Percentiles rank a stretch among this genome's conserved stretches.
These are phyloP conservation scores for Saccharomyces paradoxus DNA, from an alignment of 805 yeast species.

Conservation along the genomic window DNA sequence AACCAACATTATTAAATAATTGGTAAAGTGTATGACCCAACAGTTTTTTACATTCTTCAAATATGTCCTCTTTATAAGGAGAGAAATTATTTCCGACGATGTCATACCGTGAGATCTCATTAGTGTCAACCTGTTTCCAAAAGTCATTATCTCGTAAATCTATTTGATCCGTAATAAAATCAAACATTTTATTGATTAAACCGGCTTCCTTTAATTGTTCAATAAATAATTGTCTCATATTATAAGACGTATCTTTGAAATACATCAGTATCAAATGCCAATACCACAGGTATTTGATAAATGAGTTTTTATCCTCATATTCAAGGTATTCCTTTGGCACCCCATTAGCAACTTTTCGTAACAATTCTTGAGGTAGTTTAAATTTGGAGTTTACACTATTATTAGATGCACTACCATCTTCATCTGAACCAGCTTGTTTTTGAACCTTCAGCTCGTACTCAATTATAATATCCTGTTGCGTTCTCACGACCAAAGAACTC, in stretches of 20 bases:
- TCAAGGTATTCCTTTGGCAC: conserved; percentile 34
- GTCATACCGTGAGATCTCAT: conserved; percentile 17
- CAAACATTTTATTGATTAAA: conserved; percentile 42
- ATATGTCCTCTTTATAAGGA: conserved; percentile 23
- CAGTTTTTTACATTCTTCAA: conserved; percentile 24
- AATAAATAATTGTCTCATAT: conserved; percentile 53
- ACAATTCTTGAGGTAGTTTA: conserved; percentile 30
- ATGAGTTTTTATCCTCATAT: conserved; percentile 30
- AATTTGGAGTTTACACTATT: conserved; percentile 7
- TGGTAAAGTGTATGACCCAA: conserved; percentile 21
- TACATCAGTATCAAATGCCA: conserved; percentile 60
- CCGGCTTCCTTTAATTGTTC: conserved; percentile 45
- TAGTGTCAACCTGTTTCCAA: conserved; percentile 20
- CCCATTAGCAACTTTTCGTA: conserved; percentile 28
- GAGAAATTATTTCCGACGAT: conserved; percentile 11
- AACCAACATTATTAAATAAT: conserved; percentile 26
- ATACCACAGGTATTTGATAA: conserved; percentile 48
- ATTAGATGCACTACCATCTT: conserved; percentile 5
- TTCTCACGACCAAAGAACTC: conserved; percentile 33
- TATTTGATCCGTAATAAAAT: conserved; percentile 47
- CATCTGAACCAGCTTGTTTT: conserved; percentile 11
- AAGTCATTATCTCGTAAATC: conserved; percentile 29
- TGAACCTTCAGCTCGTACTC: conserved; percentile 50
- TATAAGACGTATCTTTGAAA: conserved; percentile 57
- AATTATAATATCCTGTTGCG: conserved; percentile 53